Conservation (phyloP, 495 filamentous ascomycete genomes). For the Aspergillus ellipticus region DNA sequence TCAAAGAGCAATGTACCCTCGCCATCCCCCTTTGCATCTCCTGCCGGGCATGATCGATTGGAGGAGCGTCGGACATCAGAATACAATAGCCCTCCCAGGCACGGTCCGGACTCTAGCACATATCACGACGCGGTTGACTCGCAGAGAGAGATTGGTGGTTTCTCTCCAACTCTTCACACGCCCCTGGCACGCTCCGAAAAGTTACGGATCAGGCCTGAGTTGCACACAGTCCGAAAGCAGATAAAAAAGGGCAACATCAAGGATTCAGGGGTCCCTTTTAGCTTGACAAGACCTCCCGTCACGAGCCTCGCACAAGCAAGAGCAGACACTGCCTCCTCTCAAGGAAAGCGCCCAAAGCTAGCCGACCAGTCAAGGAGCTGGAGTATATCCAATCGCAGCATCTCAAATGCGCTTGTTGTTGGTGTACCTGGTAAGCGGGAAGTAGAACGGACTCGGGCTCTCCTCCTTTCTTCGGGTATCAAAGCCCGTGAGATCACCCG, state of each 20-base stretch:
- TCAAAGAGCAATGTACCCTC: constrained; percentile 33
- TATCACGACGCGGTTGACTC: constrained; percentile 7
- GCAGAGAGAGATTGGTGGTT: constrained; percentile 7
- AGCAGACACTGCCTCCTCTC: constrained; percentile 28
- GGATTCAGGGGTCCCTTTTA: constrained; percentile 30
- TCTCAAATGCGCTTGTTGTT: constrained; percentile 32
- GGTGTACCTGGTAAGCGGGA: constrained; percentile 54
- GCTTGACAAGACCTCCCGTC: constrained; percentile 37
- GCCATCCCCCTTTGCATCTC: constrained; percentile 50
- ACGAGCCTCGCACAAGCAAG: constrained; percentile 46
- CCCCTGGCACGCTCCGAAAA: constrained; percentile 6
- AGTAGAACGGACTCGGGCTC: constrained; percentile 66
- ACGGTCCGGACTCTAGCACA: constrained; percentile 3
- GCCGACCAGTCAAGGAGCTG: constrained; percentile 39
- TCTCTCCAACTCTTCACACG: constrained; percentile 11
- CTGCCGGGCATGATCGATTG: constrained; percentile 35
- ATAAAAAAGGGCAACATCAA: constrained; percentile 26
- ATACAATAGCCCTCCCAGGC: constrained; percentile 14
- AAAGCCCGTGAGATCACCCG: constrained; percentile 76
- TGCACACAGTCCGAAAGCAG: constrained; percentile 24
- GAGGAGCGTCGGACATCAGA: constrained; percentile 18
- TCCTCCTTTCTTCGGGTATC: constrained; percentile 78
- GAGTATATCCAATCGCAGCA: constrained; percentile 66
- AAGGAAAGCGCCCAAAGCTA: constrained; percentile 19
- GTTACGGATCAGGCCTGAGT: constrained; percentile 25